A percentile compares a stretch with the other conserved stretches of the same genome.
These are phyloP conservation scores for Saccharomyces pastorianus DNA, from an alignment of 1,139 yeast species.

Conservation along the genomic window DNA sequence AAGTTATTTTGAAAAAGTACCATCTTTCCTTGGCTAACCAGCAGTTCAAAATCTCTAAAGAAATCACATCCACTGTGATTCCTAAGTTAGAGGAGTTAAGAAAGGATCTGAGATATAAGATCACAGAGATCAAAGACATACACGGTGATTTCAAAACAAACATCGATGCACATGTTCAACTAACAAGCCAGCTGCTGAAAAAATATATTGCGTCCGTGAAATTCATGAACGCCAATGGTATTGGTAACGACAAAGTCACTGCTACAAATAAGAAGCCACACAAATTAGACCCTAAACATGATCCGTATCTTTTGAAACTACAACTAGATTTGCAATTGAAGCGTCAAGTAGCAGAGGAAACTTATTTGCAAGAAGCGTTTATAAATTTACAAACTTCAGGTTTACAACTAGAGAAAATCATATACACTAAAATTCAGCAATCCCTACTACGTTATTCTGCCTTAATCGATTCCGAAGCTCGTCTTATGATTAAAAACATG, in stretches of 20 bases:
- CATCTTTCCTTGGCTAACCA: no score
- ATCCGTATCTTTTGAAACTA: constrained; percentile 60
- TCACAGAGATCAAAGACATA: no score
- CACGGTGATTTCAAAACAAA: no score
- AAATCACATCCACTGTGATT: no score
- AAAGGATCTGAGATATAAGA: no score
- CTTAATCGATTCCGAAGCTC: constrained; percentile 50
- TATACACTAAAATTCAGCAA: constrained; percentile 57
- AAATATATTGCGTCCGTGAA: no score
- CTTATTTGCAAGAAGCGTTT: constrained; percentile 61
- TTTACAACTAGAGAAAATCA: constrained; percentile 60
- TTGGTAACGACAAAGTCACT: constrained; percentile 32
- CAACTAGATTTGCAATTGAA: constrained; percentile 62
- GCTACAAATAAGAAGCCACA: constrained; percentile 14
- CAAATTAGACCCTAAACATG: constrained; percentile 36
- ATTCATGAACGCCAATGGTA: constrained; percentile 35
- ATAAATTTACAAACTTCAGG: constrained; percentile 65
- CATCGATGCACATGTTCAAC: no score
- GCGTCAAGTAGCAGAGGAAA: constrained; percentile 60
- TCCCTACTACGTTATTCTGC: constrained; percentile 49
- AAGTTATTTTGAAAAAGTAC: no score
- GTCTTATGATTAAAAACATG: constrained; percentile 47
- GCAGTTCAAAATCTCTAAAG: no score
- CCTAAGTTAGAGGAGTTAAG: no score
- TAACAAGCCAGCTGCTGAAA: no score